Evolutionary conservation across 371 early-diverging fungal species (phyloP).

Genomic region (Mucor piriformis): DNA sequence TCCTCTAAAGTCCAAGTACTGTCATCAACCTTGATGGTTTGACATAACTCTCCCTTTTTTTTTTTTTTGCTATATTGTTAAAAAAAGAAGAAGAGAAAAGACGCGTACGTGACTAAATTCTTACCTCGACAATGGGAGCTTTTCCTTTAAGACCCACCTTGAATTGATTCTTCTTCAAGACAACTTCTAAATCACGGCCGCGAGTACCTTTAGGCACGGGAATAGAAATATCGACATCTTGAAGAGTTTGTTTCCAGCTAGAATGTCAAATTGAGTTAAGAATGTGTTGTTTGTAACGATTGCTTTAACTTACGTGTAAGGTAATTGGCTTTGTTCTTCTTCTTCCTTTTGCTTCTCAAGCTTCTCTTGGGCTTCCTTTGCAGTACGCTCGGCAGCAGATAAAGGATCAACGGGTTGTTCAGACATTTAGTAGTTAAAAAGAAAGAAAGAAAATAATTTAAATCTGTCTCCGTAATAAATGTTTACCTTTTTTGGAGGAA

Average conservation of each 20-base stretch:
- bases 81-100: too few relatives aligned
- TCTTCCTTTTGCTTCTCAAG: constrained; percentile 35
- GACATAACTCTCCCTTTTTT: constrained; percentile 72
- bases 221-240: constrained; percentile 81
- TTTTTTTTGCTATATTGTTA: neutral
- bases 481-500: too few relatives aligned
- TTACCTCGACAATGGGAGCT: constrained; percentile 74
- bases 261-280: neutral
- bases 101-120: too few relatives aligned
- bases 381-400: constrained; percentile 43
- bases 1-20: constrained; percentile 84
- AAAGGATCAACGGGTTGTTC: constrained; percentile 25
- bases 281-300: neutral
- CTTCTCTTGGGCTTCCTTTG: constrained; percentile 34
- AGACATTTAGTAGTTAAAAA: constrained; percentile 10
- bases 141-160: constrained; percentile 80
- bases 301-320: constrained; percentile 39
- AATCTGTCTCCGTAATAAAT: too few relatives aligned
- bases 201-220: constrained; percentile 79
- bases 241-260: constrained; percentile 86
- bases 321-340: constrained; percentile 61
- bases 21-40: constrained; percentile 77
- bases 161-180: constrained; percentile 68
- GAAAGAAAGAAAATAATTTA: neutral
- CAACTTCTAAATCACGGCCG: constrained; percentile 70